These are phyloP conservation scores for Xylaria palmicola DNA, from an alignment of 495 filamentous ascomycete genomes.

Conservation along the genomic window DNA sequence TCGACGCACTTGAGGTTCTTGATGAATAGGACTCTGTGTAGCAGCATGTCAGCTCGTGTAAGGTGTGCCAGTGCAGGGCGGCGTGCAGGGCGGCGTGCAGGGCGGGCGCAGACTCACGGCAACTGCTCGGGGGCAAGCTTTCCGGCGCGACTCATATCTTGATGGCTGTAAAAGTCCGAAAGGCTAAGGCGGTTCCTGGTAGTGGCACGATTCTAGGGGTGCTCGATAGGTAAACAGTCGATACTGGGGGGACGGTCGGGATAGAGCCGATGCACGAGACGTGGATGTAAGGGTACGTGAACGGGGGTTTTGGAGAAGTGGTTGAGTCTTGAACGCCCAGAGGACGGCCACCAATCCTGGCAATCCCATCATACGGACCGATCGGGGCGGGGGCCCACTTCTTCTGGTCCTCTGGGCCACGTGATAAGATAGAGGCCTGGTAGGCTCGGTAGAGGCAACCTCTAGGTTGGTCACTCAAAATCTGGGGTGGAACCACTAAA, in stretches of 20 bases:
- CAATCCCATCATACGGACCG: slow-evolving; percentile 5
- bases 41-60: slow-evolving; percentile 18
- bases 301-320: slow-evolving; percentile 18
- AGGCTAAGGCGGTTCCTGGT: slow-evolving; percentile 3
- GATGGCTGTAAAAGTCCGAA: slow-evolving; percentile 12
- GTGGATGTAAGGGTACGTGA: slow-evolving; percentile 6
- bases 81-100: not conserved
- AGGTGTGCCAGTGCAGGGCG: not conserved
- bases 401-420: slow-evolving; percentile 10
- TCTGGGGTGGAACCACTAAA: too few species aligned
- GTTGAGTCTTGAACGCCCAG: slow-evolving; percentile 11
- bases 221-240: slow-evolving; percentile 1
- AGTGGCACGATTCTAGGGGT: slow-evolving; percentile 9
- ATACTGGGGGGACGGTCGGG: slow-evolving; percentile 13
- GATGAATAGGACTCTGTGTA: slow-evolving; percentile 33
- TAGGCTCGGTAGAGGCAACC: not conserved
- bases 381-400: slow-evolving; percentile 3
- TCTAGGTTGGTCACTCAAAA: too few species aligned
- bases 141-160: slow-evolving; percentile 69
- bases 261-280: slow-evolving; percentile 20
- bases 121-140: slow-evolving; percentile 94
- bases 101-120: slow-evolving; percentile 56
- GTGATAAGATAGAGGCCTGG: slow-evolving; percentile 7
- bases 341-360: not conserved
- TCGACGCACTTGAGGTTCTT: slow-evolving; percentile 35